Evolutionary conservation across 2,329 filamentous ascomycete species (phyloP).

Genomic region (Elsinoe arachidis): DNA sequence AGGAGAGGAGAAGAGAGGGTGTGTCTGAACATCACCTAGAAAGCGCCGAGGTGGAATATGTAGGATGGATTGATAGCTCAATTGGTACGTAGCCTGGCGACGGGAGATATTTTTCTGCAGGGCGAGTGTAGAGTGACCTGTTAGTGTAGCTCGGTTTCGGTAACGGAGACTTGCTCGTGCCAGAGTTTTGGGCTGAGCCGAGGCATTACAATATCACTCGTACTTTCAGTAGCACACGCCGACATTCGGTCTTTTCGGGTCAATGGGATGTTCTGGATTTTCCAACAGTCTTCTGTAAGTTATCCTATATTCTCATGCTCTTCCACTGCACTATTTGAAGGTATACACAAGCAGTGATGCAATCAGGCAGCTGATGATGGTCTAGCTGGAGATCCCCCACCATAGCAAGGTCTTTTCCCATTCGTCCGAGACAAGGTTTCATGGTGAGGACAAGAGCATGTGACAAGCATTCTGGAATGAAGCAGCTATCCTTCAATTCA

Average conservation of each 20-base stretch:
- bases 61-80: background rate
- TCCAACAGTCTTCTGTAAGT: background rate
- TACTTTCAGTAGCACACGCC: too few species aligned
- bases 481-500: background rate
- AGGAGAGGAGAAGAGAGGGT: slow-evolving; percentile 10
- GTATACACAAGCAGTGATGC: background rate
- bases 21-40: slow-evolving; percentile 11
- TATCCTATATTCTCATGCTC: background rate
- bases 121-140: background rate
- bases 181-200: background rate
- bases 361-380: background rate
- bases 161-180: background rate
- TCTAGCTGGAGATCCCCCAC: slow-evolving; percentile 9
- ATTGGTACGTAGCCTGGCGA: slow-evolving; percentile 7
- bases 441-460: background rate
- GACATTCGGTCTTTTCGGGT: background rate
- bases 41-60: background rate
- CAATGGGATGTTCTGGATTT: background rate
- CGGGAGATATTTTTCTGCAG: slow-evolving; percentile 7
- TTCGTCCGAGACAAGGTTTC: slow-evolving; percentile 5
- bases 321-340: background rate
- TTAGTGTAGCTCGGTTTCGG: slow-evolving; percentile 11
- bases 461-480: background rate
- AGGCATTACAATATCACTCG: background rate
- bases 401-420: background rate